Base-by-base conservation (phyloP, 805 yeast species). In the Yueomyces sinensis region DNA sequence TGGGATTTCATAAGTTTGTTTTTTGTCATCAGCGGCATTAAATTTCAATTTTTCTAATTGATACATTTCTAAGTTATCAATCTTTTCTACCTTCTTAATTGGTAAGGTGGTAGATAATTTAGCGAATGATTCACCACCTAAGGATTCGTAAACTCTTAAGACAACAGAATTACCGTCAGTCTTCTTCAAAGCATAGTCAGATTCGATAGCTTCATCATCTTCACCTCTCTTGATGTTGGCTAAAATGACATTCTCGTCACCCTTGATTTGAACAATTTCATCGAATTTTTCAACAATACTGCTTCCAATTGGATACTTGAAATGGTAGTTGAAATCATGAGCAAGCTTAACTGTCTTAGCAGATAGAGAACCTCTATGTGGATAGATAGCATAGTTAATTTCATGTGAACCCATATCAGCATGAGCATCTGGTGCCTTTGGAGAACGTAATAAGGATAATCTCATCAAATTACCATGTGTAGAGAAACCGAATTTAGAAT, bases 401-500 rank as follows among this genome's bases (percentile, higher is more conserved):
- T 63, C 64, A 56, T 89, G 98, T 6, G 48, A 41, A 3, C 95
- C 97, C 82, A 91, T 84, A 55, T 89, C 98, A 7, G 97, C 96
- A 51, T 74, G 68, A 7, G 78, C 87, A 66, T 89, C 98, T 0
- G 98, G 98, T 16, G 84, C 82, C 58, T 91, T 89, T 22, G 98
- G 86, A 13, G 95, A 74, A 51, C 98, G 75, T 49, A 89, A 61
- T 41, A 91, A 62, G 1, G 95, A 82, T 33, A 91, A 63, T 32
- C 95, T 74, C 76, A 89, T 82, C 52, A 76, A 58, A 45, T 84
- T 84, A n/a, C 98, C 98, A 49, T 84, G 95, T 15, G 87, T 77
- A 1, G 94, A 70, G 45, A 84, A 93, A 7, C 98, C 98, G 52
- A 84, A 89, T 56, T 89, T 89, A 51, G 76, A 70, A 58, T 84